Conservation (phyloP, 441 rosid genomes). For the Syzygium syzygioides region DNA sequence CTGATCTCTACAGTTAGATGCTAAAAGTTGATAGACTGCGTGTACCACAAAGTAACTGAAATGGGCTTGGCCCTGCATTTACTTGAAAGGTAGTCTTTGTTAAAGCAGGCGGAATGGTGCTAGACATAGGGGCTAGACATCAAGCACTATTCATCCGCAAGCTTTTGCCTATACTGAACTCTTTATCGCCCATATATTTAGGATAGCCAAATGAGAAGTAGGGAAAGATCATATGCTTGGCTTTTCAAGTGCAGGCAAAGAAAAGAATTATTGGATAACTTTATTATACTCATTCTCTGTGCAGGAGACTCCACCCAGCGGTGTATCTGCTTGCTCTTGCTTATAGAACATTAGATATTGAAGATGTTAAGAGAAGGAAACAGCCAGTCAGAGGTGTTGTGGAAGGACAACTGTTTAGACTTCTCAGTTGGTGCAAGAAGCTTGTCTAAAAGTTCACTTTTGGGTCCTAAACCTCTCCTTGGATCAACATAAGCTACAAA, state of each 20-base stretch:
- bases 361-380: conserved; percentile 72
- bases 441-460: conserved; percentile 29
- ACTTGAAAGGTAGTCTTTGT: not conserved
- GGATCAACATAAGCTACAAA: not conserved
- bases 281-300: conserved; percentile 9
- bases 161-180: not conserved
- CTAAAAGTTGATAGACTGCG: not conserved
- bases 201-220: not conserved
- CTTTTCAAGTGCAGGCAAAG: conserved; percentile 2
- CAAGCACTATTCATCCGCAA: not conserved
- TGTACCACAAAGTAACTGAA: not conserved
- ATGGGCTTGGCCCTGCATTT: not conserved
- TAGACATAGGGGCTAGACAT: not conserved
- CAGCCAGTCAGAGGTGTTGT: conserved; percentile 31
- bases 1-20: not conserved
- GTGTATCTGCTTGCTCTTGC: conserved; percentile 83
- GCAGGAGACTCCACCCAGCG: conserved; percentile 96
- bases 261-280: not conserved
- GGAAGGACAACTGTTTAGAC: conserved; percentile 33
- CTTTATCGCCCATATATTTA: not conserved
- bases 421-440: conserved; percentile 69
- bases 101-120: not conserved
- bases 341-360: conserved; percentile 91
- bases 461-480: not conserved
- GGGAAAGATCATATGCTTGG: not conserved